Base-by-base conservation (phyloP, 1,284 basidiomycete species). In the Phlebopus sp. region DNA sequence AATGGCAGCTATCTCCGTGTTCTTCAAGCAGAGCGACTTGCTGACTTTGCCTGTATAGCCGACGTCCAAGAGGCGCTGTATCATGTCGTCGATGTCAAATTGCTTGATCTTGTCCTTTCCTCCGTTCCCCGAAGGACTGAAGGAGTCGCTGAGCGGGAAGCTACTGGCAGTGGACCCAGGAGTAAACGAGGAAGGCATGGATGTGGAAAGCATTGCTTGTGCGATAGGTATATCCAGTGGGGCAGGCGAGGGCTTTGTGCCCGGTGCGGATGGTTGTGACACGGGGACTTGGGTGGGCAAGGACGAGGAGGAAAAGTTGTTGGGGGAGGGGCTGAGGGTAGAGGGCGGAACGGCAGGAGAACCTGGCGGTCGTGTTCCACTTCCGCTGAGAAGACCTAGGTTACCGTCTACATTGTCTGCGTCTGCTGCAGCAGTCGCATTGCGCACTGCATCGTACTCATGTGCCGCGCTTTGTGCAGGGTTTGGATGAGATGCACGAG, bases 81-180 rank as follows among this genome's bases (percentile, higher is more conserved):
- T 99, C 92, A 99, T 98, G 69, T 97, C 96, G 72, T 99, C 97
- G 52, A 99, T 87, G 68, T 99, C 97, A 59, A 98, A 79, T 43
- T 83, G 73, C 68, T 81, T 78, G 55, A 76, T 67, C 62, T 75
- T 79, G 39, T 80, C 81, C 63, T 81, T 85, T 51, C 69, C 75
- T 46, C 73, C 72, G 43, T 76, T 78, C 45, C 72, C 67, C 3
- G 59, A 45, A 14, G 63, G 53, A 25, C 53, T 54, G 27, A 65
- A 35, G n/a, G 73, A 50, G 40, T 76, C 75, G 15, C 60, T 62
- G 34, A 66, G 57, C 1, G 68, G 64, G 50, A 73, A 69, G 44
- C 68, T 72, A 46, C 68, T 74, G 30, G 72, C 64, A 18, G 61
- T 53, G 32, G 79, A 80, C 15, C 73, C 73, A 1, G 78, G 73